Percentiles rank a stretch among this genome's conserved stretches.
Evolutionary conservation across 176 grass and related monocot genomes (phyloP).

Genomic region (Carex parvula): DNA sequence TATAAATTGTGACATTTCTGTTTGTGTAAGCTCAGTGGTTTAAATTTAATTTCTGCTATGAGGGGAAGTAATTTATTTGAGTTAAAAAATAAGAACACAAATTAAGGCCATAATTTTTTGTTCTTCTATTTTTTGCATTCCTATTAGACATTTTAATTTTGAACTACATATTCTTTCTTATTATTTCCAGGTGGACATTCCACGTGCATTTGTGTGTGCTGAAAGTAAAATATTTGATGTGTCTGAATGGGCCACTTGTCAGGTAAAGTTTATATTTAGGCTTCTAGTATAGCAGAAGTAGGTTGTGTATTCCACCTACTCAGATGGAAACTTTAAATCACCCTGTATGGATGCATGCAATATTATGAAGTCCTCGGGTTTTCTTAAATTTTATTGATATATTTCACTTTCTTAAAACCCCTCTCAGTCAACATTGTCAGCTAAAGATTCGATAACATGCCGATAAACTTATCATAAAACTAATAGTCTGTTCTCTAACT

Average conservation of each 20-base stretch:
- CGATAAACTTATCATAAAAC: neutral
- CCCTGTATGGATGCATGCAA: neutral
- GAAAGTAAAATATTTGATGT: constrained; percentile 99
- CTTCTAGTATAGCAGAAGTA: neutral
- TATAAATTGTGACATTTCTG: neutral
- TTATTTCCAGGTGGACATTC: constrained; percentile 83
- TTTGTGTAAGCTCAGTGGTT: neutral
- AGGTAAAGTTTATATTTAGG: constrained; percentile 43
- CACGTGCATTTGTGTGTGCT: constrained; percentile 96
- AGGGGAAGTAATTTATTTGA: neutral
- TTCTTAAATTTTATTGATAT: neutral
- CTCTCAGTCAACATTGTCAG: neutral
- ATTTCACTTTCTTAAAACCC: neutral
- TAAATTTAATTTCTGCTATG: neutral
- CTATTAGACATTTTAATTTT: constrained; percentile 1
- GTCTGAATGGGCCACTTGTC: constrained; percentile 98
- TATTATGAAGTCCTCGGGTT: neutral
- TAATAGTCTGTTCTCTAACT: neutral
- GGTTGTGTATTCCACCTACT: neutral
- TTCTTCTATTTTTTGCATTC: neutral
- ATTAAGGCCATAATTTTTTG: neutral
- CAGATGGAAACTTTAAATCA: neutral
- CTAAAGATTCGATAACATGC: neutral
- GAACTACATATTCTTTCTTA: neutral
- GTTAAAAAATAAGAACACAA: neutral